A percentile compares a stretch with the other conserved stretches of the same genome.
Evolutionary conservation across 2,329 filamentous ascomycete genomes (phyloP).

Genomic region (Fusarium sp.): DNA sequence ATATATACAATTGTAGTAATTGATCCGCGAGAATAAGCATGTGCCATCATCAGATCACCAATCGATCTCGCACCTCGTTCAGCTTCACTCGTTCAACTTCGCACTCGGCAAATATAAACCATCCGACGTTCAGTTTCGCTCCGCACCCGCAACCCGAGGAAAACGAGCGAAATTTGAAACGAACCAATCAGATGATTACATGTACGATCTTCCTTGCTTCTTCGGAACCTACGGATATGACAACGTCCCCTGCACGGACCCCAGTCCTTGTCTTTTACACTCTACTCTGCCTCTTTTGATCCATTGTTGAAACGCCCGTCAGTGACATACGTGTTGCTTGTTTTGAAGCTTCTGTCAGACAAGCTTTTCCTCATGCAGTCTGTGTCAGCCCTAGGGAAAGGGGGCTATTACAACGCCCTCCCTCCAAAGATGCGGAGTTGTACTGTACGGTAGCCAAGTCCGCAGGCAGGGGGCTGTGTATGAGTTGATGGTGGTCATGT

Average conservation of each 20-base stretch:
- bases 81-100: neutral
- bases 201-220: neutral
- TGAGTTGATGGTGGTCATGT: neutral
- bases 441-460: neutral
- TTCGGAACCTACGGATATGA: slow-evolving; percentile 29
- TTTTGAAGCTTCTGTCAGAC: slow-evolving; percentile 4
- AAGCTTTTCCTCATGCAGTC: slow-evolving; percentile 24
- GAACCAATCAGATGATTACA: neutral
- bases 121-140: neutral
- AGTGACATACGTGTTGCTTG: neutral
- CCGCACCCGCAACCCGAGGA: neutral
- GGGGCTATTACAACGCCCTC: neutral
- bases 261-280: neutral
- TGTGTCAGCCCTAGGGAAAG: slow-evolving; percentile 28
- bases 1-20: neutral
- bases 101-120: neutral
- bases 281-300: too few species aligned
- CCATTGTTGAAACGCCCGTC: neutral
- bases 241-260: neutral
- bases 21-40: neutral
- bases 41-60: neutral
- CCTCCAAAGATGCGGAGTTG: neutral
- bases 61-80: neutral
- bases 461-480: neutral
- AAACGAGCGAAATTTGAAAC: neutral